These are phyloP conservation scores for Triticum dicoccoides DNA, from an alignment of 176 grass and related monocot species.

Conservation along the genomic window DNA sequence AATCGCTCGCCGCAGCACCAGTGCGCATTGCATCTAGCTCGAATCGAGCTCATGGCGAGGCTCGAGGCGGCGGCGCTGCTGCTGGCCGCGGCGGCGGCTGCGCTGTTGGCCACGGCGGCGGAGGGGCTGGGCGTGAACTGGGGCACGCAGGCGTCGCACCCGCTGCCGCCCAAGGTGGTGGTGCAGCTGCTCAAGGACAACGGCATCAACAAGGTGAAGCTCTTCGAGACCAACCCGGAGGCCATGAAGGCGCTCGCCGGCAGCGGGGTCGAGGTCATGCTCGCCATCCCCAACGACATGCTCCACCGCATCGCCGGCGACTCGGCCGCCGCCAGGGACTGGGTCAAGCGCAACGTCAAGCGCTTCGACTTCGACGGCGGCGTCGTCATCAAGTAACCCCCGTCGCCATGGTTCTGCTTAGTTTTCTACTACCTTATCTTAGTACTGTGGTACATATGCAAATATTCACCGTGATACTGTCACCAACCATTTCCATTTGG, in stretches of 20 bases:
- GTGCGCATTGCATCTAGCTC: too few relatives aligned
- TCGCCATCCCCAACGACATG: slow-evolving; percentile 76
- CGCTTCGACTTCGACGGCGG: slow-evolving; percentile 78
- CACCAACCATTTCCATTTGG: not conserved
- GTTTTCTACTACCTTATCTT: not conserved
- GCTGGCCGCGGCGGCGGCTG: too few relatives aligned
- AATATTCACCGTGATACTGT: not conserved
- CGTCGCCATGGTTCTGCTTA: not conserved
- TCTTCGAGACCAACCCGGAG: slow-evolving; percentile 55
- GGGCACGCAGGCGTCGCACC: slow-evolving; percentile 77
- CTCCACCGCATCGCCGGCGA: slow-evolving; percentile 51
- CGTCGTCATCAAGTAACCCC: slow-evolving; percentile 58
- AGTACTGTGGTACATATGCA: not conserved
- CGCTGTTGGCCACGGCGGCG: not conserved
- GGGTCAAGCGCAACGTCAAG: slow-evolving; percentile 63
- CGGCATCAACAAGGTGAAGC: slow-evolving; percentile 73
- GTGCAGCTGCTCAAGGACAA: slow-evolving; percentile 65
- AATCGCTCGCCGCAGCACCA: too few relatives aligned
- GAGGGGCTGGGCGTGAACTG: slow-evolving; percentile 71
- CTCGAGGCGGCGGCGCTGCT: too few relatives aligned
- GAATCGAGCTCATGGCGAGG: too few relatives aligned
- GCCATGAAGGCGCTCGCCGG: slow-evolving; percentile 73
- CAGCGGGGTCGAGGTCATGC: slow-evolving; percentile 69
- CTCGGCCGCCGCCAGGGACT: slow-evolving; percentile 55
- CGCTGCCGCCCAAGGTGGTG: slow-evolving; percentile 49